Percentiles rank a stretch among this genome's conserved stretches.
Evolutionary conservation across 768 basidiomycete species (phyloP).

Genomic region (Termitomyces sp.): DNA sequence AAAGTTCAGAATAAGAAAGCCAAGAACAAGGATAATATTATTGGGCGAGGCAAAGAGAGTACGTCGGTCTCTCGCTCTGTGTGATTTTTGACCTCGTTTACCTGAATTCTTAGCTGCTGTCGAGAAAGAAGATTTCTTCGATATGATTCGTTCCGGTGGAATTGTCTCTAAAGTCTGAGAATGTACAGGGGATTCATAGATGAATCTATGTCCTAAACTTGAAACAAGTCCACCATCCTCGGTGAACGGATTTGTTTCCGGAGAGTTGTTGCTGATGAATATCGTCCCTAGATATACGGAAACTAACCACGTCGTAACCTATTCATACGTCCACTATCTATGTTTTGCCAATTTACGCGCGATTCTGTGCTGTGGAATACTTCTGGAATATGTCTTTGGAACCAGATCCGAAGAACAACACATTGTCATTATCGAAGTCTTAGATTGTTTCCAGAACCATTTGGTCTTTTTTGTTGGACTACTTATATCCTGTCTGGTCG

Average conservation of each 20-base stretch:
- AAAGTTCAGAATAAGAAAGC: conserved; percentile 40
- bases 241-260: neutral
- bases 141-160: conserved; percentile 78
- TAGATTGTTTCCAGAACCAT: too few species aligned
- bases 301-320: neutral
- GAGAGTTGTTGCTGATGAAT: neutral
- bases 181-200: neutral
- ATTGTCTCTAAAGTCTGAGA: conserved; percentile 64
- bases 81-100: conserved; percentile 2
- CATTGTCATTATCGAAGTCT: conserved; percentile 42
- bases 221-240: neutral
- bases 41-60: conserved; percentile 58
- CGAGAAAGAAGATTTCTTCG: conserved; percentile 72
- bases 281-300: neutral
- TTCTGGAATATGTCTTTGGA: conserved; percentile 1
- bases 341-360: conserved; percentile 15
- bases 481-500: conserved; percentile 27
- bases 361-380: conserved; percentile 10
- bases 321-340: conserved; percentile 14
- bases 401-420: conserved; percentile 26
- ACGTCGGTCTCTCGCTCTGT: conserved; percentile 13
- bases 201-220: neutral
- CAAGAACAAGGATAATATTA: conserved; percentile 47
- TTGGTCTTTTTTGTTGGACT: too few species aligned
- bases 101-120: conserved; percentile 36